phyloP scores from a whole-genome alignment of 1,284 basidiomycete species.

The Sanguinoderma infundibulare region DNA sequence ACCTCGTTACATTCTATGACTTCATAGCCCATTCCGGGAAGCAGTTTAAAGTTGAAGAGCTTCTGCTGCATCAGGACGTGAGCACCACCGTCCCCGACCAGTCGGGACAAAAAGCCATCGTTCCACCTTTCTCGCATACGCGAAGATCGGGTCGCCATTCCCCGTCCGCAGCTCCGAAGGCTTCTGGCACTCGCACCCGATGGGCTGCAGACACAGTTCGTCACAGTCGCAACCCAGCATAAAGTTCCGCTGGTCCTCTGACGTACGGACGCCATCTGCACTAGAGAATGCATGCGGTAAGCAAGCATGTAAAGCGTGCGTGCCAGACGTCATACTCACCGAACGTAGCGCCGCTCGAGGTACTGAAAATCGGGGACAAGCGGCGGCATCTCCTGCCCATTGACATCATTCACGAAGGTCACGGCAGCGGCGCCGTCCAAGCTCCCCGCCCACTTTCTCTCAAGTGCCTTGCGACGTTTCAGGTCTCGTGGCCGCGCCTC shows the following conservation, averaged over 20 bases:
- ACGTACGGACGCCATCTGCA: neutral
- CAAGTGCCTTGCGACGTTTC: slow-evolving; percentile 5
- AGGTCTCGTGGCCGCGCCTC: neutral
- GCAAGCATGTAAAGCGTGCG: neutral
- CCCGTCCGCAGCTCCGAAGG: slow-evolving; percentile 31
- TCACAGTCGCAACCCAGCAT: slow-evolving; percentile 39
- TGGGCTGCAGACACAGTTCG: slow-evolving; percentile 30
- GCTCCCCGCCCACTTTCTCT: slow-evolving; percentile 11
- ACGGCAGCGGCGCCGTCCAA: slow-evolving; percentile 46
- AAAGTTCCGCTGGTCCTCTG: slow-evolving; percentile 17
- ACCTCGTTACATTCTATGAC: slow-evolving; percentile 69
- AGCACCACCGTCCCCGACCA: neutral
- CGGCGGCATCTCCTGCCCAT: slow-evolving; percentile 50
- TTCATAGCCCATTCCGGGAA: slow-evolving; percentile 42
- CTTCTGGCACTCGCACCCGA: slow-evolving; percentile 38
- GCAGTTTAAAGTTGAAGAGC: slow-evolving; percentile 49
- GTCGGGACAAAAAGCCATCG: neutral
- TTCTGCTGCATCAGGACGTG: slow-evolving; percentile 40
- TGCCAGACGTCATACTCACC: slow-evolving; percentile 37
- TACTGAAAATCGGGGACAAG: slow-evolving; percentile 50
- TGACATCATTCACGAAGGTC: slow-evolving; percentile 50
- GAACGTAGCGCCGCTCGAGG: slow-evolving; percentile 53
- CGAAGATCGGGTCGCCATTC: slow-evolving; percentile 33
- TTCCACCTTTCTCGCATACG: slow-evolving; percentile 45
- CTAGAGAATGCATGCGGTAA: neutral